These are phyloP conservation scores for Ramularia endophylla DNA, from an alignment of 2,329 filamentous ascomycete species.

Conservation along the genomic window DNA sequence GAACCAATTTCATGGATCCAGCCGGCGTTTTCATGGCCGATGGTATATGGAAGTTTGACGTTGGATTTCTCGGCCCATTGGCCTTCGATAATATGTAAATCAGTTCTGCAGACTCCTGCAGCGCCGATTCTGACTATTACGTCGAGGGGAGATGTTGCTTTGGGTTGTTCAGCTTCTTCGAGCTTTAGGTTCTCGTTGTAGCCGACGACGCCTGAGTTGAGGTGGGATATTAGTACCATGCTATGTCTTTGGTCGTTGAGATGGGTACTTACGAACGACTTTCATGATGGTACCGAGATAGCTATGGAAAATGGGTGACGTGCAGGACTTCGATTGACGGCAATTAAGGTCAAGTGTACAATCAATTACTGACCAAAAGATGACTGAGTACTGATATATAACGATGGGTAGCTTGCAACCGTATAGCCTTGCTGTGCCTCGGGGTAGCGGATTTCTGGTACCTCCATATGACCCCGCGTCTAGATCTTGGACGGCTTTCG, in stretches of 20 bases:
- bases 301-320: too few relatives aligned
- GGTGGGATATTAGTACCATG: background rate
- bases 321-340: too few relatives aligned
- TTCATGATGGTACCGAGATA: too few relatives aligned
- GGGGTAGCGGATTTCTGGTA: too few relatives aligned
- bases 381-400: too few relatives aligned
- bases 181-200: slow-evolving; percentile 23
- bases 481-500: too few relatives aligned
- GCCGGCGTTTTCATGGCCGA: slow-evolving; percentile 24
- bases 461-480: too few relatives aligned
- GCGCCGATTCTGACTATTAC: slow-evolving; percentile 25
- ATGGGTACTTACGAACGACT: background rate
- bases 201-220: slow-evolving; percentile 12
- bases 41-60: slow-evolving; percentile 22
- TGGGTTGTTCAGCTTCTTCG: slow-evolving; percentile 19
- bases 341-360: too few relatives aligned
- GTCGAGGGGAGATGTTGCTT: slow-evolving; percentile 19
- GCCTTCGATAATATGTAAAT: slow-evolving; percentile 24
- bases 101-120: slow-evolving; percentile 25
- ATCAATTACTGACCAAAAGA: too few relatives aligned
- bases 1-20: slow-evolving; percentile 21
- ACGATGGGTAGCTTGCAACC: too few relatives aligned
- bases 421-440: too few relatives aligned
- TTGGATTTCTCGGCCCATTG: slow-evolving; percentile 22
- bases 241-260: background rate